Percentiles rank a stretch among this genome's conserved stretches.
These are phyloP conservation scores for Jatropha multifida DNA, from an alignment of 441 rosid species.

Conservation along the genomic window DNA sequence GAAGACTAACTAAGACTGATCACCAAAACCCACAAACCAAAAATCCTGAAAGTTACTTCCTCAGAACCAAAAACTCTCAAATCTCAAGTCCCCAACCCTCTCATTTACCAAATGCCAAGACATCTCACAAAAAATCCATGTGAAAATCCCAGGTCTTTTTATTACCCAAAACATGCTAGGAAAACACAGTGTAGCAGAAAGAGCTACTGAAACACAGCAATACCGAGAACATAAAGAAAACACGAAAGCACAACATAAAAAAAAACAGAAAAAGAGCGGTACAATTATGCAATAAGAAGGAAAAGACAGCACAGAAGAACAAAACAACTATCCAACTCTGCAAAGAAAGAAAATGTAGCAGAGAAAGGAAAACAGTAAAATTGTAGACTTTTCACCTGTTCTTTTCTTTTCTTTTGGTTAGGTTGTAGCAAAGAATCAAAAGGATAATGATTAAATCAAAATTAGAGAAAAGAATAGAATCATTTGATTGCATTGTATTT, in stretches of 20 bases:
- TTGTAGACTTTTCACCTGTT: not conserved
- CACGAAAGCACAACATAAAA: not conserved
- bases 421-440: not conserved
- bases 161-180: not conserved
- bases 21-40: not conserved
- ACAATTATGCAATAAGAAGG: slow-evolving; percentile 20
- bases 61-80: slow-evolving; percentile 14
- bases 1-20: not conserved
- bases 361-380: not conserved
- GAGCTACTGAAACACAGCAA: not conserved
- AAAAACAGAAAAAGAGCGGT: slow-evolving; percentile 11
- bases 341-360: not conserved
- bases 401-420: not conserved
- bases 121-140: slow-evolving; percentile 11
- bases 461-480: not conserved
- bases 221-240: not conserved
- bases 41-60: not conserved
- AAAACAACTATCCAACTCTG: slow-evolving; percentile 23
- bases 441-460: not conserved
- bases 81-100: slow-evolving; percentile 24
- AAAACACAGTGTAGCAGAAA: slow-evolving; percentile 19
- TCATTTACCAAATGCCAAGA: slow-evolving; percentile 15
- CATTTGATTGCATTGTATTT: not conserved
- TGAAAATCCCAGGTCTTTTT: slow-evolving; percentile 2
- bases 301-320: slow-evolving; percentile 23